Base-by-base conservation (phyloP, 2,329 filamentous ascomycete genomes). In the Aspergillus phoenicis region DNA sequence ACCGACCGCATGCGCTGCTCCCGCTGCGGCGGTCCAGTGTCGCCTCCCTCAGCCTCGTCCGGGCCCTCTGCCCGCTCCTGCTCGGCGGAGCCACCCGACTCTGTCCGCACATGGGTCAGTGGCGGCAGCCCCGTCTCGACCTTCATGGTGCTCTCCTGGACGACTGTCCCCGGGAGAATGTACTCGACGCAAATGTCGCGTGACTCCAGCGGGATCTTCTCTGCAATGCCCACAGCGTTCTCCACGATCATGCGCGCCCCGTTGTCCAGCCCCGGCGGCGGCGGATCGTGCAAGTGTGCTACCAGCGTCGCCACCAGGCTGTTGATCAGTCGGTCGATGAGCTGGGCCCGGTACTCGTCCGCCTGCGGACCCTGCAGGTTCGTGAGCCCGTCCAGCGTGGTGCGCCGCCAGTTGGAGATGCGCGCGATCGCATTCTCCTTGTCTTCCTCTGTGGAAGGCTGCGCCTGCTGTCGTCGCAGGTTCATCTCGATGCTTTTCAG, bases 191-290 rank as follows among this genome's bases (percentile, higher is more conserved):
- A 88, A 15, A 99, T 91, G 71, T 98, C 95, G 65, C 95, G 87
- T 68, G 91, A 95, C 77, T 99, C 95, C 41, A 96, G 80, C 0
- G 95, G 94, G 49, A 98, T 80, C 73, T 97, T 96, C 61, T 89
- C 86, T 0, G 91, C 87, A 65, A 99, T 93, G 62, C 89, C 89
- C 30, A 98, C 85, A 0, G 93, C 92, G 54, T 98, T 84, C 77
- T 97, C 93, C 58, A 97, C 85, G 74, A 99, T 98, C 88, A 95
- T 96, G 58, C 89, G 88, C 2, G 93, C 90, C 64, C 91, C 93
- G 55, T 91, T 93, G 66, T 94, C 89, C n/a, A 98, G 84, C 8
- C 93, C 93, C 1, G 88, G 79, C 0, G 92, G 91, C 0, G 91
- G 85, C 1, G 93, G 91, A 10, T 91, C 89, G 59, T 87, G 84